Conservation (phyloP, 106 monocot species). For the Amphibolis antarctica region DNA sequence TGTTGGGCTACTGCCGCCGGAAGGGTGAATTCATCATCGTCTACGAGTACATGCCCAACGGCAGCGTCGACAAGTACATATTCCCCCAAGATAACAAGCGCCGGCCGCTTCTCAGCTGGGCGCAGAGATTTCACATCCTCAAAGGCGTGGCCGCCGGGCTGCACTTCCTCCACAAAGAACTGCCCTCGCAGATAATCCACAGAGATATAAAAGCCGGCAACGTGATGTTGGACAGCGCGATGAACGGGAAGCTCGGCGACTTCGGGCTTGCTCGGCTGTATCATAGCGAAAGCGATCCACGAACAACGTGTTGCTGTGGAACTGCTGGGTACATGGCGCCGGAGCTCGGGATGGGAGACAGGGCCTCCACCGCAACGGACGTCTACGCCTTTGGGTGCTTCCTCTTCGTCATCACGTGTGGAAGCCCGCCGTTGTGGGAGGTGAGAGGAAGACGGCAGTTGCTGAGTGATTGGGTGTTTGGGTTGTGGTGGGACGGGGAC, state of each 20-base stretch:
- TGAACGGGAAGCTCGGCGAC: conserved; percentile 1
- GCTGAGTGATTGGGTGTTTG: conserved; percentile 1
- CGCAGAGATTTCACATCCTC: conserved; percentile 5
- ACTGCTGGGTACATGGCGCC: conserved; percentile 4
- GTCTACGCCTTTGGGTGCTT: conserved; percentile 1
- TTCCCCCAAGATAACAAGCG: not conserved
- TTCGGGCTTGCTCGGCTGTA: conserved; percentile 1
- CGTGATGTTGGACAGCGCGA: conserved; percentile 6
- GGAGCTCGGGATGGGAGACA: not conserved
- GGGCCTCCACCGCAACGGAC: not conserved
- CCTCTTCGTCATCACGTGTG: not conserved
- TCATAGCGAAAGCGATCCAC: not conserved
- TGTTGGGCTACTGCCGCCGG: conserved; percentile 14
- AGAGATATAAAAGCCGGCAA: conserved; percentile 45
- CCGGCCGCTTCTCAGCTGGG: conserved; percentile 1
- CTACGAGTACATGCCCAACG: conserved; percentile 3
- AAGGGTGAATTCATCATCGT: too few species aligned
- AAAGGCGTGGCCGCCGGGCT: conserved; percentile 11
- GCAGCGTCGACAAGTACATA: too few species aligned
- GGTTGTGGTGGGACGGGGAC: not conserved
- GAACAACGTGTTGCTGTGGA: not conserved
- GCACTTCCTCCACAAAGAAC: conserved; percentile 8
- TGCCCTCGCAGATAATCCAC: conserved; percentile 24
- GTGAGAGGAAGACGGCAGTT: not conserved
- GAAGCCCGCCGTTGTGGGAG: not conserved